A percentile compares a stretch with the other conserved stretches of the same genome.
phyloP scores from a whole-genome alignment of 805 yeast genomes.

The Wickerhamomyces sydowiorum region DNA sequence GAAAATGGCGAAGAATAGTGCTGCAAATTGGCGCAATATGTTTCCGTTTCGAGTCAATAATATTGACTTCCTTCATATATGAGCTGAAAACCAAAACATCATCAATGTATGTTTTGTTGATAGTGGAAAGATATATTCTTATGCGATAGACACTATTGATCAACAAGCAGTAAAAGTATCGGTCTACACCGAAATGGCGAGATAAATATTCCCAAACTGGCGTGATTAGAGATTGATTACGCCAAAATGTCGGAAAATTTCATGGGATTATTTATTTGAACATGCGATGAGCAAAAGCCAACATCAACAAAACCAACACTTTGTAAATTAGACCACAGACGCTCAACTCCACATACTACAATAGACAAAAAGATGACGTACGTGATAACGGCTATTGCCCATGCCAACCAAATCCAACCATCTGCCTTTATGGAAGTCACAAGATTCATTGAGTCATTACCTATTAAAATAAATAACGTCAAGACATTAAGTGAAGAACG shows the following conservation, averaged over 20 bases:
- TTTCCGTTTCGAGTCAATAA: too few relatives aligned
- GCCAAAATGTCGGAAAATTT: neutral
- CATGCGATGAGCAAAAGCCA: neutral
- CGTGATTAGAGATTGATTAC: neutral
- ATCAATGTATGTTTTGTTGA: too few relatives aligned
- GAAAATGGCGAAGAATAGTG: too few relatives aligned
- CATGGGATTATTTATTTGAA: neutral
- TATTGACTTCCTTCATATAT: too few relatives aligned
- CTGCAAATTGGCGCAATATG: too few relatives aligned
- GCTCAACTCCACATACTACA: neutral
- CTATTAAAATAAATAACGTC: slow-evolving; percentile 24
- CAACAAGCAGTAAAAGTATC: too few relatives aligned
- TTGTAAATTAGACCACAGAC: too few relatives aligned
- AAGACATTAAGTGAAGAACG: slow-evolving; percentile 26
- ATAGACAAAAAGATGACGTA: neutral
- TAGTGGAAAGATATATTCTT: too few relatives aligned
- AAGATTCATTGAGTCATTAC: slow-evolving; percentile 22
- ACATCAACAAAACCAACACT: neutral
- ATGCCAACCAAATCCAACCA: slow-evolving; percentile 11
- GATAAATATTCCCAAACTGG: too few relatives aligned
- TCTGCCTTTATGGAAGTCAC: slow-evolving; percentile 19
- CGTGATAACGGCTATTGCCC: slow-evolving; percentile 25
- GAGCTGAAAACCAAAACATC: too few relatives aligned
- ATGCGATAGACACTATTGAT: too few relatives aligned
- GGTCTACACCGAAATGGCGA: too few relatives aligned